Evolutionary conservation across 805 yeast species (phyloP).

Genomic region (Yarrowia sp.): DNA sequence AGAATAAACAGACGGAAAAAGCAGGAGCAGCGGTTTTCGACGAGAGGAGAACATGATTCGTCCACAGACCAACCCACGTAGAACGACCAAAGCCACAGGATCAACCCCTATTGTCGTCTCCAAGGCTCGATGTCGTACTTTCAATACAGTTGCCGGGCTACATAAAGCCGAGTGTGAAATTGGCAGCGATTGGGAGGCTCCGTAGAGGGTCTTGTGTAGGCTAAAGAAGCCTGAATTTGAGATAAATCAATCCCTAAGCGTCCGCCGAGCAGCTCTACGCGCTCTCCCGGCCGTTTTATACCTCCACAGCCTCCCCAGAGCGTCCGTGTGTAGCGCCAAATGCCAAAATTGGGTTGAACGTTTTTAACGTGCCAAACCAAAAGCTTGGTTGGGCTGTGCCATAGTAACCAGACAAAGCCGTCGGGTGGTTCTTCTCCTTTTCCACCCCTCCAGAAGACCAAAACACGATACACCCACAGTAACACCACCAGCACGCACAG

Average conservation of each 20-base stretch:
- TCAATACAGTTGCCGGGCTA: background rate
- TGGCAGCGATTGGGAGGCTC: background rate
- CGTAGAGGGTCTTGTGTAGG: background rate
- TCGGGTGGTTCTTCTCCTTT: background rate
- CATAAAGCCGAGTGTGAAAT: background rate
- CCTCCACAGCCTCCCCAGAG: too few relatives aligned
- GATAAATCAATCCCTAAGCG: background rate
- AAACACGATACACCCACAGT: background rate
- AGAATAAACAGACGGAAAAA: background rate
- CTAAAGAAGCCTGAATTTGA: background rate
- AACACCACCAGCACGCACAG: background rate
- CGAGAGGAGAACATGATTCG: too few relatives aligned
- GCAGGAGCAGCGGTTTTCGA: too few relatives aligned
- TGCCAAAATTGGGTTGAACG: constrained; percentile 16
- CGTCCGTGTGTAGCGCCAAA: background rate
- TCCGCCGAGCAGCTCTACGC: too few relatives aligned
- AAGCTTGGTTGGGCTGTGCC: constrained; percentile 18
- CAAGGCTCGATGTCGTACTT: background rate
- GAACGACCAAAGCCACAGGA: too few relatives aligned
- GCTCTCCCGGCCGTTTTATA: too few relatives aligned
- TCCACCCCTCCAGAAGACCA: background rate
- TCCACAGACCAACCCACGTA: too few relatives aligned
- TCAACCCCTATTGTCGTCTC: too few relatives aligned
- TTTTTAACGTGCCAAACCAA: constrained; percentile 17
- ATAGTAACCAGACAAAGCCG: constrained; percentile 11